These are phyloP conservation scores for Sindora glabra DNA, from an alignment of 306 rosid species.

Conservation along the genomic window DNA sequence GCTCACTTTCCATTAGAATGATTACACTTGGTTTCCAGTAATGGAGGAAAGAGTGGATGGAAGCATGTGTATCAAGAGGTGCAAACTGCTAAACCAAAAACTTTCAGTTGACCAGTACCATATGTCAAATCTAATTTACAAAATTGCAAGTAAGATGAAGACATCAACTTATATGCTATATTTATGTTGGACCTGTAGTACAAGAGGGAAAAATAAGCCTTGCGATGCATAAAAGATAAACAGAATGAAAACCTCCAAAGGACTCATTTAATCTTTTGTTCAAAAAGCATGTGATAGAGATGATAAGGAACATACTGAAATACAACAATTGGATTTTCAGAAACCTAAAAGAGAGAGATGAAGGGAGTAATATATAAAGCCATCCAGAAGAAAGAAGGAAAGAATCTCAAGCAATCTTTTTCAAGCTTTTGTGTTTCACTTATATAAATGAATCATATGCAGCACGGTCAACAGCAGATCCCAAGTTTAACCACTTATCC, in stretches of 20 bases:
- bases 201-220: neutral
- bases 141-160: neutral
- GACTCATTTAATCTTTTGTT: neutral
- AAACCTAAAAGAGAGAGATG: neutral
- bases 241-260: neutral
- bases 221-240: neutral
- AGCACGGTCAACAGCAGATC: neutral
- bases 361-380: too few species aligned
- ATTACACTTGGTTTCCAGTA: constrained; percentile 82
- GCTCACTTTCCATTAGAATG: constrained; percentile 75
- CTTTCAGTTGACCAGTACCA: constrained; percentile 20
- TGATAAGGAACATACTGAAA: neutral
- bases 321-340: neutral
- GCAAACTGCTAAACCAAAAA: constrained; percentile 52
- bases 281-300: neutral
- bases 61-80: constrained; percentile 66
- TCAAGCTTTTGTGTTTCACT: neutral
- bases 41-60: constrained; percentile 54
- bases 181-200: neutral
- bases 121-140: constrained; percentile 8
- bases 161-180: neutral
- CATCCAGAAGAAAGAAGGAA: neutral
- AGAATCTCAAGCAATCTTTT: neutral
- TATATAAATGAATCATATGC: neutral
- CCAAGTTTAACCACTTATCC: neutral